Conservation (phyloP, 2,329 filamentous ascomycete genomes). For the Xylariaceae sp. region DNA sequence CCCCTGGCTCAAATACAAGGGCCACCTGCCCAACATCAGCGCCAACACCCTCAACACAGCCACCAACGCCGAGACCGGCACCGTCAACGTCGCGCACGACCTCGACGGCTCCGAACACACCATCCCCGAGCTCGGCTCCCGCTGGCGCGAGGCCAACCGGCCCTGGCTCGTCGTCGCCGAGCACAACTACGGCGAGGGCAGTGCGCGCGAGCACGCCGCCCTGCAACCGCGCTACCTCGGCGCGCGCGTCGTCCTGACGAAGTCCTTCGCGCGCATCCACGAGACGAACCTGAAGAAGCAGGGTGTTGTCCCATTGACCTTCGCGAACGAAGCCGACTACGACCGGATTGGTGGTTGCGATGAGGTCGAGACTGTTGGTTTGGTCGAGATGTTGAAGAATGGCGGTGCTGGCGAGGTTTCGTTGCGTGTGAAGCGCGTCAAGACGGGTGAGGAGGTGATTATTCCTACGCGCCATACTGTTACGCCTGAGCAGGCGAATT, state of each 20-base stretch:
- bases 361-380: slow-evolving; percentile 71
- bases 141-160: slow-evolving; percentile 70
- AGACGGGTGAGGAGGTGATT: slow-evolving; percentile 57
- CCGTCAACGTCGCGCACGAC: slow-evolving; percentile 91
- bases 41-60: slow-evolving; percentile 97
- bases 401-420: slow-evolving; percentile 73
- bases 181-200: slow-evolving; percentile 94
- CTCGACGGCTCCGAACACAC: slow-evolving; percentile 64
- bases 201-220: slow-evolving; percentile 82
- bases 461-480: slow-evolving; percentile 84
- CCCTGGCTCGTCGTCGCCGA: slow-evolving; percentile 95
- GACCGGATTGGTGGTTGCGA: slow-evolving; percentile 79
- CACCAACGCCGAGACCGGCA: slow-evolving; percentile 83
- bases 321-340: slow-evolving; percentile 83
- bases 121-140: slow-evolving; percentile 80
- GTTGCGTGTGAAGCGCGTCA: slow-evolving; percentile 58
- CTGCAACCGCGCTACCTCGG: slow-evolving; percentile 88
- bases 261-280: slow-evolving; percentile 87
- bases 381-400: slow-evolving; percentile 73
- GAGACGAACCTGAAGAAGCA: slow-evolving; percentile 98
- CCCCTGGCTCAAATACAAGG: slow-evolving; percentile 99
- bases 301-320: slow-evolving; percentile 89
- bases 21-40: slow-evolving; percentile 94
- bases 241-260: slow-evolving; percentile 74
- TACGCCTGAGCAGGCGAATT: slow-evolving; percentile 82